Base-by-base conservation (phyloP, 805 yeast genomes). In the Candida ponderosae region DNA sequence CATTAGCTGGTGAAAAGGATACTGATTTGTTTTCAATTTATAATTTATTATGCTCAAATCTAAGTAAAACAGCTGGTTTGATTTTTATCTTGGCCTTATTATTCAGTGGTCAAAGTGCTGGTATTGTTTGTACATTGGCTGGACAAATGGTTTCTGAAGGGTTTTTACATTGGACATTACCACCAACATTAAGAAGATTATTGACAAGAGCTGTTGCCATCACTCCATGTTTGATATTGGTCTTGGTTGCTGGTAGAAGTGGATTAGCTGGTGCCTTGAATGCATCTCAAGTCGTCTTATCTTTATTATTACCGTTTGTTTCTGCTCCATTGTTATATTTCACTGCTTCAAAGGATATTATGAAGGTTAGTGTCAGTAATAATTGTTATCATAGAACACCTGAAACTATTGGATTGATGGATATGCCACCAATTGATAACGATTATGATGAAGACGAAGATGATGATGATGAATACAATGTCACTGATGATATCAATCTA, bases 61-160 rank as follows among this genome's bases (percentile, higher is more conserved):
- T 89, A 33, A 81, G 94, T 5, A 74, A 80, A 23, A 73, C 75
- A 15, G 95, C 90, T 0, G 97, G 96, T 9, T 74, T 84, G 2
- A 62, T 88, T 0, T 89, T 89, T 60, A 89, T 88, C 52, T 62
- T 87, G 38, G 97, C 96, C 1, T 68, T 89, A 48, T 62, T 89
- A 32, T 81, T 85, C 41, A 80, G 90, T 29, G 97, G 97, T 11
- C 88, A 88, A 52, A 79, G 89, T 56, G 96, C 96, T 2, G 97
- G 96, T 28, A 84, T 90, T 24, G 95, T 88, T n/a, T 87, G 95
- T 56, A 88, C 97, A 0, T 66, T 88, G 43, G 88, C 96, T 8
- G 95, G 96, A 15, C 97, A 88, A 57, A 86, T 87, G 86, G 93
- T 88, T 10, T 79, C 86, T 54, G 97, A 88, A 59, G 97, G 97